Base-by-base conservation (phyloP, 192 early-diverging fungal species). In the Backusella macrospora region DNA sequence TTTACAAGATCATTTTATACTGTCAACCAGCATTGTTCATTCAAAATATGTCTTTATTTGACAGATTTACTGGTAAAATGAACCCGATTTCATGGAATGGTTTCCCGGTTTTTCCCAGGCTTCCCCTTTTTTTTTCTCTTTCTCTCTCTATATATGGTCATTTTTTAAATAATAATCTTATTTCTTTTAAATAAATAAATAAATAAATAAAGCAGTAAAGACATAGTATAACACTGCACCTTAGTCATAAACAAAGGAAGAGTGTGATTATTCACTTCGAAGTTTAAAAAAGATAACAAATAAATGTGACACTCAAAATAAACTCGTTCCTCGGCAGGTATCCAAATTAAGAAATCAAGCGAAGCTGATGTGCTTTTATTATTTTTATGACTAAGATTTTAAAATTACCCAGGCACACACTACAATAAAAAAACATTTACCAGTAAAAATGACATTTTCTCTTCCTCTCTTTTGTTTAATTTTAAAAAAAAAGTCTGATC, bases 51-150 rank as follows among this genome's bases (percentile, higher is more conserved):
- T 52, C 49, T 52, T 52, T 52, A 52, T 52, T 52, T 52, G 49
- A n/a, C 18, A 52, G 16, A 49, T 49, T 49, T 15, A 49, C 18
- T 15, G 9, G 16, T 18, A 52, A 52, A 52, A 23, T 16, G 18
- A 52, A 52, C 49, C 49, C 49, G 49, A 52, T 52, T 52, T 52
- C 49, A 52, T 52, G 49, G 49, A 18, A 52, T 52, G 49, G 5
- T 52, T 52, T 52, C 49, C 49, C 49, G 18, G n/a, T 23, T 52
- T 52, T 52, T 52, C 49, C 49, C 49, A 52, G 49, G n/a, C 49
- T 52, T 16, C 49, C 18, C 6, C 7, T 18, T 52, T 52, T 18
- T 52, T 18, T 23, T 49, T 18, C n/a, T 49, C 5, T 18, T 52
- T n/a, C 18, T 18, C 18, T 18, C 18, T 52, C 18, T 18, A 52